Base-by-base conservation (phyloP, 306 rosid genomes). In the Citrullus mucosospermus region DNA sequence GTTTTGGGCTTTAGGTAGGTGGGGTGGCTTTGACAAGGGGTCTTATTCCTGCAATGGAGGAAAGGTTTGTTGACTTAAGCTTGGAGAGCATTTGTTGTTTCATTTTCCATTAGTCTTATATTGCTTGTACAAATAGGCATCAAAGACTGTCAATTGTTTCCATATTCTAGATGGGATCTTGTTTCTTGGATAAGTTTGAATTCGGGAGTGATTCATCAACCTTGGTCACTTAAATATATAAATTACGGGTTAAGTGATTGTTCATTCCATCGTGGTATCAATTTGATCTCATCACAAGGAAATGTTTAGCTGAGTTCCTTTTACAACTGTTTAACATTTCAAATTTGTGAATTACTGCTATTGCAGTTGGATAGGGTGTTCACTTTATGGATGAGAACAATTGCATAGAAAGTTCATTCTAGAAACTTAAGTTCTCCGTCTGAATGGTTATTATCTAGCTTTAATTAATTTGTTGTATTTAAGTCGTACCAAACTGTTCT, bases 1-100 rank as follows among this genome's bases (percentile, higher is more conserved):
- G 28, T 80, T 83, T 81, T 67, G 79, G 89, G 81, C 57, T 84
- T 85, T 84, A 95, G 98, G 80, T 83, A 60, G 98, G 98, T 70
- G 97, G 98, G 41, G 97, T 91, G 85, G 97, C 96, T 68, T 80
- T 86, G 88, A 92, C 97, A 39, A 88, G 78, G 81, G 97, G 97
- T 79, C 91, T 95, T 79, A 80, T 95, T 80, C 82, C 98, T 53
- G 93, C 96, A 62, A 87, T 89, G 73, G 98, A 95, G 90, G 98
- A 95, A 81, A 89, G 98, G 97, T 95, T 84, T 80, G 90, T 87
- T 84, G 53, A 9, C 74, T 39, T 79, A 46, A 36, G 71, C 53
- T 69, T 69, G 38, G 3, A 69, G 36, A 11, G 59, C 77, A 70
- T 28, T 48, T 48, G 18, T 46, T 70, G 20, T 71, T 71, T 48